These are phyloP conservation scores for Boletus subcaerulescens DNA, from an alignment of 768 basidiomycete species.

Conservation along the genomic window DNA sequence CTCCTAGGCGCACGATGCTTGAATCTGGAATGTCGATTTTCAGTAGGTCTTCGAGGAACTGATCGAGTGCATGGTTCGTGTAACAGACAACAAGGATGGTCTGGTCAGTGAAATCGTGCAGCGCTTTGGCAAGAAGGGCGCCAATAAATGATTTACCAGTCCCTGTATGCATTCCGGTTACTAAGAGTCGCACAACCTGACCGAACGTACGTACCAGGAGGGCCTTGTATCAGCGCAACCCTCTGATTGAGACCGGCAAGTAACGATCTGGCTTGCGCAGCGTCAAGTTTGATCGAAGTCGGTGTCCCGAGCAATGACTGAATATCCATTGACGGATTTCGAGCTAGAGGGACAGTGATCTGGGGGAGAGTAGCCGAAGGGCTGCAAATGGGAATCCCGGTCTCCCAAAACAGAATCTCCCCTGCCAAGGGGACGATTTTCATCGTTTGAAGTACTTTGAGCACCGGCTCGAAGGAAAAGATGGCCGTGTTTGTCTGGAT, in stretches of 20 bases:
- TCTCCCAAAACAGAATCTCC: constrained; percentile 56
- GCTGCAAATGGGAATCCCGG: constrained; percentile 15
- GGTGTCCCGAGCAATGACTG: constrained; percentile 35
- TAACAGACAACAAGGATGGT: constrained; percentile 67
- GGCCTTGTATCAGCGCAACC: constrained; percentile 66
- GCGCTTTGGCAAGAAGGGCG: constrained; percentile 55
- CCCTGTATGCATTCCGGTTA: constrained; percentile 35
- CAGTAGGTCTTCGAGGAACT: constrained; percentile 60
- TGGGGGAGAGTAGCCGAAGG: constrained; percentile 4
- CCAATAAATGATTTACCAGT: constrained; percentile 76
- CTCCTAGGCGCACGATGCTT: constrained; percentile 51
- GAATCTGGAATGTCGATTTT: constrained; percentile 52
- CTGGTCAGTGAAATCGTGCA: constrained; percentile 44
- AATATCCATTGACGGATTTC: constrained; percentile 41
- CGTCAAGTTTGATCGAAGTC: constrained; percentile 47
- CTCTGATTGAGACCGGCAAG: constrained; percentile 52
- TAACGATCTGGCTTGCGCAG: constrained; percentile 44
- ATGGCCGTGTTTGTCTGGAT: constrained; percentile 59
- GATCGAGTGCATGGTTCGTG: constrained; percentile 72
- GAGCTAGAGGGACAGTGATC: constrained; percentile 30
- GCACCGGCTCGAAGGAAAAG: constrained; percentile 61
- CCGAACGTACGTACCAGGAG: constrained; percentile 50
- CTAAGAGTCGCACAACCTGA: not conserved
- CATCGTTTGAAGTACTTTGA: constrained; percentile 52
- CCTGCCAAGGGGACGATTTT: constrained; percentile 42